A percentile compares a stretch with the other conserved stretches of the same genome.
Evolutionary conservation across 176 grass and related monocot genomes (phyloP).

Genomic region (Phyllostachys edulis): DNA sequence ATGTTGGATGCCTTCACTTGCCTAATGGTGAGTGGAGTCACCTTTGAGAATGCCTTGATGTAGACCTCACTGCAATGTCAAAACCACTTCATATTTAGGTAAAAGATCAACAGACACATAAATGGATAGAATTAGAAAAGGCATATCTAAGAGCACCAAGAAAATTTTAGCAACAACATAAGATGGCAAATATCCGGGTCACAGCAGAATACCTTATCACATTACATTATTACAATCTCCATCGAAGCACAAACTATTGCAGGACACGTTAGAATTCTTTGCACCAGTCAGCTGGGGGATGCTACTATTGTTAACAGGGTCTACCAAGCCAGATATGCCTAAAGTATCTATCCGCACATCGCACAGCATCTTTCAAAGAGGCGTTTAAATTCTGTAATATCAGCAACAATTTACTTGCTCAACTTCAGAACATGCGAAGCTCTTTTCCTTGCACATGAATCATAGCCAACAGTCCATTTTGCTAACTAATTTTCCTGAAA

Average conservation of each 20-base stretch:
- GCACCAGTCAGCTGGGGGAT: background rate
- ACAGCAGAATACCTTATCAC: background rate
- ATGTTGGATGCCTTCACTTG: slow-evolving; percentile 98
- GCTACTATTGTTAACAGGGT: background rate
- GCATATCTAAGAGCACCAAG: background rate
- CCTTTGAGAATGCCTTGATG: slow-evolving; percentile 88
- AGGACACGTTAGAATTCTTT: background rate
- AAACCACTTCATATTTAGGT: slow-evolving; percentile 26
- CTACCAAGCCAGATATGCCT: background rate
- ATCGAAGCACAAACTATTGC: slow-evolving; percentile 8
- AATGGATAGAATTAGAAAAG: background rate
- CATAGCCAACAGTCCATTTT: background rate
- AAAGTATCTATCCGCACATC: background rate
- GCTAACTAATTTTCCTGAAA: background rate
- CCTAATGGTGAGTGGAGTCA: slow-evolving; percentile 66
- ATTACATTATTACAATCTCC: background rate
- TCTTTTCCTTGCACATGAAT: background rate
- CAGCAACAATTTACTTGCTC: background rate
- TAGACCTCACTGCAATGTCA: slow-evolving; percentile 79
- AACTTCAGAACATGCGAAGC: background rate
- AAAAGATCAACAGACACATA: background rate
- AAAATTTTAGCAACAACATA: background rate
- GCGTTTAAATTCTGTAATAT: background rate
- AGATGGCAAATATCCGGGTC: background rate
- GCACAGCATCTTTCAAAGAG: background rate